A percentile compares a stretch with the other conserved stretches of the same genome.
Evolutionary conservation across 2,329 filamentous ascomycete species (phyloP).

Genomic region (Gaeumannomyces tritici): DNA sequence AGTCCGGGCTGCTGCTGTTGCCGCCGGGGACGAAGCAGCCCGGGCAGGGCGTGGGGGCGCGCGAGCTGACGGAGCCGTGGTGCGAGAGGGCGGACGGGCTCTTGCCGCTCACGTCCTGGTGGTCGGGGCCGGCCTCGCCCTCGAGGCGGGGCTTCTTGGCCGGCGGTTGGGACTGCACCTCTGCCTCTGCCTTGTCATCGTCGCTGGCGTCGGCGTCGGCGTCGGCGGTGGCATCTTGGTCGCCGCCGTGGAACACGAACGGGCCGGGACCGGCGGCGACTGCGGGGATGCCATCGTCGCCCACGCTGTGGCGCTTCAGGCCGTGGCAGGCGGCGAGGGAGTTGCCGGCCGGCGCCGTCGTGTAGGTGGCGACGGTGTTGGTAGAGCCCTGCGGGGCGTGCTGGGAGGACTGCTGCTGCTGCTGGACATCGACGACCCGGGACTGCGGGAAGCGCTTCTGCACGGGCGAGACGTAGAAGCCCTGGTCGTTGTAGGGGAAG

Average conservation of each 20-base stretch:
- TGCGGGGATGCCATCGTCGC: background rate
- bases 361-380: background rate
- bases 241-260: background rate
- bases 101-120: background rate
- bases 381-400: background rate
- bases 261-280: background rate
- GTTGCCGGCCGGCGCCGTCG: background rate
- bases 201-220: background rate
- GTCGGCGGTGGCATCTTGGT: background rate
- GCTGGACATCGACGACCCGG: background rate
- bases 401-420: background rate
- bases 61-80: background rate
- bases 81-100: background rate
- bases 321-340: background rate
- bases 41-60: background rate
- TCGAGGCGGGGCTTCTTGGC: background rate
- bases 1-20: too few species aligned
- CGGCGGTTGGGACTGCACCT: background rate
- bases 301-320: background rate
- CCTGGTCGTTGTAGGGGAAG: constrained; percentile 1
- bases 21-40: background rate
- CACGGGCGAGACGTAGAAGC: constrained; percentile 2
- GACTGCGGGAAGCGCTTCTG: background rate
- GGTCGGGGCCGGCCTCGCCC: background rate
- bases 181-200: background rate